Evolutionary conservation across 2,329 filamentous ascomycete species (phyloP), one percentile per base, ranked within the genome.

Genomic region (Seiridium unicorne): DNA sequence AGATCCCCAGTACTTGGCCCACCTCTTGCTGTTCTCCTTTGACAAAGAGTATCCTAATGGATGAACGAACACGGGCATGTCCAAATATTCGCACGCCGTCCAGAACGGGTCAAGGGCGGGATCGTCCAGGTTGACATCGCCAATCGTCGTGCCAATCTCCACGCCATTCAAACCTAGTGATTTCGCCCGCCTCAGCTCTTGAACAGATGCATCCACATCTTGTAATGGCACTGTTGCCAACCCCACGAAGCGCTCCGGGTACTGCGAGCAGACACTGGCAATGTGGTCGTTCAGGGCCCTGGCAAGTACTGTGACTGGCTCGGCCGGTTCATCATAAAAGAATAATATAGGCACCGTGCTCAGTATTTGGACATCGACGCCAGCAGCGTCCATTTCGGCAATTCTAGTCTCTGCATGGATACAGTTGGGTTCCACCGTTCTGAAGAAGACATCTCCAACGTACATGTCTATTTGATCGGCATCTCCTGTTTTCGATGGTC

Each of bases 271-370:
- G 1, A 73, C 58, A 0, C 36, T 60, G 2, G 69, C 65, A 42
- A 75, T 68, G 58, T 75, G 72, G 49, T 74, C 68, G 54, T 75
- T 75, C 35, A 75, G 64, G 18, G 65, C 60, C n/a, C 65, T 59
- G 8, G 72, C 71, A 4, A 75, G 66, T n/a, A 66, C 61, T 3
- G 58, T 48, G 1, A 70, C 71, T 0, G 70, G 69, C 57, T 65
- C 65, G 0, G 65, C 60, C 3, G 69, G 68, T 48, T 73, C 68
- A 60, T 75, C 73, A 60, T 75, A 75, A 62, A 72, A 74, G 64
- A 74, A 75, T n/a, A 75, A 64, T 49, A 74, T 67, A 13, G 73
- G 73, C n/a, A 75, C 70, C 0, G 73, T 74, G 65, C 68, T 70
- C 32, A 75, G 67, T 9, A 75, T 70, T 62, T 75, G 73, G 26